Conservation (phyloP, 805 yeast genomes). For the Cephaloascus albidus region DNA sequence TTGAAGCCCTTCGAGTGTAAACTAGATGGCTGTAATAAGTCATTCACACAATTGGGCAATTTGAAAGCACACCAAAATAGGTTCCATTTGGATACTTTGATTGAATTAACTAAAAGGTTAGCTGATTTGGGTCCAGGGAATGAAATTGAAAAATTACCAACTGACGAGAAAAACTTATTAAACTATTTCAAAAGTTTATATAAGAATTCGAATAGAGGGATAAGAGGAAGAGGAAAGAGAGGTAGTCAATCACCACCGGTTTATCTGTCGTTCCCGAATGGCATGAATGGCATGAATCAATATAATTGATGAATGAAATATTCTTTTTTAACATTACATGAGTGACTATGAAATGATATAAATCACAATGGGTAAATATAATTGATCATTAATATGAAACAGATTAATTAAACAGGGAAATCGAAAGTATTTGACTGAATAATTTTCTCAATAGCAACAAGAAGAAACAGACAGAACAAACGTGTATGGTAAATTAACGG, state of each 20-base stretch:
- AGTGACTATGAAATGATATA: no score
- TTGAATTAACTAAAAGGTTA: slow-evolving; percentile 52
- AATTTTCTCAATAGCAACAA: no score
- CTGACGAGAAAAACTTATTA: slow-evolving; percentile 58
- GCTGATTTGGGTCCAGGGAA: slow-evolving; percentile 52
- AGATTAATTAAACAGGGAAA: no score
- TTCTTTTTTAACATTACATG: no score
- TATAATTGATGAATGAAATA: no score
- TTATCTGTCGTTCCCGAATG: no score
- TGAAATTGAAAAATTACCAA: slow-evolving; percentile 31
- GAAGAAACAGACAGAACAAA: no score
- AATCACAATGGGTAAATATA: no score
- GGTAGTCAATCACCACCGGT: neutral
- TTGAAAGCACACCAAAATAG: slow-evolving; percentile 90
- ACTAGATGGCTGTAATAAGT: slow-evolving; percentile 73
- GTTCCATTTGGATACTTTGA: slow-evolving; percentile 69
- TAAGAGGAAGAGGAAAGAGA: slow-evolving; percentile 78
- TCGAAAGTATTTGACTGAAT: no score
- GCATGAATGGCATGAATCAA: no score
- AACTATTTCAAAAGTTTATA: slow-evolving; percentile 75
- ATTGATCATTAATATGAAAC: no score
- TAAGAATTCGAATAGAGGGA: slow-evolving; percentile 85
- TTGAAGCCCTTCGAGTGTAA: slow-evolving; percentile 72
- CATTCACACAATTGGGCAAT: slow-evolving; percentile 87
- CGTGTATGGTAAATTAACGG: no score